phyloP scores from a whole-genome alignment of 2,329 filamentous ascomycete species.

The Epichloe amarillans region DNA sequence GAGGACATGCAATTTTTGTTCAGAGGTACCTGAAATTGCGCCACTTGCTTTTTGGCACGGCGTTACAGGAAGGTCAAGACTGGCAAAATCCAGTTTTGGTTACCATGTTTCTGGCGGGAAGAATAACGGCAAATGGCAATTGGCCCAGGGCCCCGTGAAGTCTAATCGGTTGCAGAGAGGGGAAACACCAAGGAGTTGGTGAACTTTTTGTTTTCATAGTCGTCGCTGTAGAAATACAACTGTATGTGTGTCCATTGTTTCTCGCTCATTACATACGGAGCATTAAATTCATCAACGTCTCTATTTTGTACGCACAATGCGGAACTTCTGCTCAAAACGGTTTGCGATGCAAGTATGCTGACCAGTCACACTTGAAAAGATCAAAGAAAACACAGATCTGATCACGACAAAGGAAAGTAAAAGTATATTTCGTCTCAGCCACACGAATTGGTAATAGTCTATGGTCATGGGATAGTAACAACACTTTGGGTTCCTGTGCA shows the following conservation, averaged over 20 bases:
- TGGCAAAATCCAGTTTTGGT: too few species aligned
- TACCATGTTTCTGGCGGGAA: background rate
- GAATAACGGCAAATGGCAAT: too few species aligned
- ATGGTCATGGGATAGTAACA: background rate
- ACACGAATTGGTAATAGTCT: background rate
- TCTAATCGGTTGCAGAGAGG: background rate
- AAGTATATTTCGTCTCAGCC: background rate
- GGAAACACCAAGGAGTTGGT: background rate
- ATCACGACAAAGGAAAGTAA: background rate
- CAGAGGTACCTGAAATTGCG: slow-evolving; percentile 42
- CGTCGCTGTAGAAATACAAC: background rate
- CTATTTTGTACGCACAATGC: too few species aligned
- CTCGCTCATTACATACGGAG: background rate
- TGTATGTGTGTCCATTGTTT: background rate
- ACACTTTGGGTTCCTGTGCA: background rate
- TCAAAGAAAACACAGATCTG: too few species aligned
- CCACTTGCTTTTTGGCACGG: background rate
- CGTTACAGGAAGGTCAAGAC: background rate
- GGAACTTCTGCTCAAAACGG: too few species aligned
- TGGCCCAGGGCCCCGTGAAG: too few species aligned
- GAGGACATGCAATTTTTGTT: slow-evolving; percentile 99
- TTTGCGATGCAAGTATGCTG: too few species aligned
- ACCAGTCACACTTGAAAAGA: too few species aligned
- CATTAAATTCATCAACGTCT: too few species aligned
- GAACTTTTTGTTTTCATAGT: background rate